Conservation (phyloP, 495 filamentous ascomycete genomes). For the Aspergillus kassunensis region DNA sequence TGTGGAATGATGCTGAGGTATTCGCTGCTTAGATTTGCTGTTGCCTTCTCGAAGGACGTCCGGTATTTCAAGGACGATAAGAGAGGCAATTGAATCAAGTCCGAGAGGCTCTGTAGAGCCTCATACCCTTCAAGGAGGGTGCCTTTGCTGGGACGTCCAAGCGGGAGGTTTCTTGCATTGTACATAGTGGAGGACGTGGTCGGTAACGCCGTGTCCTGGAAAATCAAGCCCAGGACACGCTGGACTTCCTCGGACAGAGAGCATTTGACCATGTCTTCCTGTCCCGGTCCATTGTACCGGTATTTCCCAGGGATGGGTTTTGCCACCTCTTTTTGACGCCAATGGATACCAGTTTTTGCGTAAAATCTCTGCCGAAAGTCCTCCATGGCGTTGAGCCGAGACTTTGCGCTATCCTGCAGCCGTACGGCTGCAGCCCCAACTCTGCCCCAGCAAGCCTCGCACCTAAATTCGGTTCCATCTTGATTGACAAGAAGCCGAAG, state of each 20-base stretch:
- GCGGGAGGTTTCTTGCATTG: neutral
- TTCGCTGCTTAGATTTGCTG: neutral
- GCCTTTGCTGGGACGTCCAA: neutral
- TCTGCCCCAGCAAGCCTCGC: neutral
- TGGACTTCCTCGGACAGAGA: neutral
- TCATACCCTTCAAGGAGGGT: neutral
- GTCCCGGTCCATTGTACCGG: too few relatives aligned
- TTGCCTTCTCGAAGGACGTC: neutral
- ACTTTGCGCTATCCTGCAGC: neutral
- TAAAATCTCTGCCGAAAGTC: neutral
- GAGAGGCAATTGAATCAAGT: neutral
- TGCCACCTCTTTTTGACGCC: too few relatives aligned
- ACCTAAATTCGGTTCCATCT: neutral
- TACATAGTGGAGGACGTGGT: neutral
- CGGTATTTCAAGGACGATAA: neutral
- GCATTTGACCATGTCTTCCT: neutral
- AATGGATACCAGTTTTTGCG: neutral
- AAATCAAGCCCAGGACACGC: neutral
- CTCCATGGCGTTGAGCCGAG: neutral
- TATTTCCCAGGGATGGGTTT: too few relatives aligned
- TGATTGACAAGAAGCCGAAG: neutral
- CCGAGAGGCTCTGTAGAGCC: neutral
- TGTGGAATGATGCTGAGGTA: neutral
- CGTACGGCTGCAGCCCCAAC: neutral
- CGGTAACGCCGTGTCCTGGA: neutral